Evolutionary conservation across 2,329 filamentous ascomycete genomes (phyloP).

Genomic region (Drechslera avenae): DNA sequence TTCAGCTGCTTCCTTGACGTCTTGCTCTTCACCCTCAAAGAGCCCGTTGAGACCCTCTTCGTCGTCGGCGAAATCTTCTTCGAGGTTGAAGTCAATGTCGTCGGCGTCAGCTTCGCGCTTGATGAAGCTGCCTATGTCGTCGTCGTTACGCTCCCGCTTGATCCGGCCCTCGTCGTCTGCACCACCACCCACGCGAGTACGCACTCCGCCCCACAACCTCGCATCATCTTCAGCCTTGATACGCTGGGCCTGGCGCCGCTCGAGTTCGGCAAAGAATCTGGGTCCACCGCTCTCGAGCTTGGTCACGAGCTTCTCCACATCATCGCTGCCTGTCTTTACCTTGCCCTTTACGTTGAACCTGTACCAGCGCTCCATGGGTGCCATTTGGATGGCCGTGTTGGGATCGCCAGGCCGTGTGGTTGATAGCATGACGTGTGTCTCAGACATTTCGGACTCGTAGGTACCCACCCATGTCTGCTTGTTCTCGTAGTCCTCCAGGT

Average conservation of each 20-base stretch:
- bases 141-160: constrained; percentile 46
- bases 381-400: constrained; percentile 70
- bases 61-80: constrained; percentile 80
- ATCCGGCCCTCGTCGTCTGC: constrained; percentile 48
- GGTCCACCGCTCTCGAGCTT: constrained; percentile 75
- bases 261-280: constrained; percentile 68
- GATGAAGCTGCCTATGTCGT: constrained; percentile 48
- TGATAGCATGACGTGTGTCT: constrained; percentile 73
- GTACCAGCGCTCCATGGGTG: constrained; percentile 96
- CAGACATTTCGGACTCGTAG: constrained; percentile 87
- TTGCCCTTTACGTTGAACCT: constrained; percentile 77
- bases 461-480: constrained; percentile 93
- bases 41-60: constrained; percentile 65
- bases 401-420: constrained; percentile 66
- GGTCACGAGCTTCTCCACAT: constrained; percentile 82
- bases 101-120: constrained; percentile 63
- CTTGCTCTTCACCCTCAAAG: constrained; percentile 54
- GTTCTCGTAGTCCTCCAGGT: constrained; percentile 93
- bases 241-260: constrained; percentile 56
- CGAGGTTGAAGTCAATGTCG: constrained; percentile 68
- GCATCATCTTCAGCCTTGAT: constrained; percentile 46
- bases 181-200: constrained; percentile 41
- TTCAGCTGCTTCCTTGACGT: constrained; percentile 67
- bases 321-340: constrained; percentile 80
- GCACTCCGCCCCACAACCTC: constrained; percentile 25